Percentiles rank a stretch among this genome's conserved stretches.
phyloP scores from a whole-genome alignment of 352 stramenopile species.

The Phytophthora multivora region DNA sequence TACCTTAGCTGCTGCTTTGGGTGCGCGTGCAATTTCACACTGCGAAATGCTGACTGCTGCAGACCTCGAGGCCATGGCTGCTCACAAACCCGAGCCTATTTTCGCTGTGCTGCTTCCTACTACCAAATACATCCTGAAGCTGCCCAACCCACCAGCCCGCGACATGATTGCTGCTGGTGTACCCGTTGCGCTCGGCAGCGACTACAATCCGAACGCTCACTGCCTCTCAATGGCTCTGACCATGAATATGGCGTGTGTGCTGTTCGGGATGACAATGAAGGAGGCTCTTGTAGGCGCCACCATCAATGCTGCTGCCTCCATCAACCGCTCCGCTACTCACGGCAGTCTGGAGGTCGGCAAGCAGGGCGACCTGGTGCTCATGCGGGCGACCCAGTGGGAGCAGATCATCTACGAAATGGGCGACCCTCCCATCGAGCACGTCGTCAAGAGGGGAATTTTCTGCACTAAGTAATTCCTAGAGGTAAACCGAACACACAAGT shows the following conservation, averaged over 20 bases:
- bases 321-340: constrained; percentile 72
- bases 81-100: constrained; percentile 53
- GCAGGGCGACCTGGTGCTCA: constrained; percentile 66
- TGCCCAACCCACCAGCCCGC: constrained; percentile 68
- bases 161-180: constrained; percentile 75
- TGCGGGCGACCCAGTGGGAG: constrained; percentile 79
- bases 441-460: constrained; percentile 74
- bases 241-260: constrained; percentile 89
- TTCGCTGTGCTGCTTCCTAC: constrained; percentile 83
- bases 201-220: constrained; percentile 89
- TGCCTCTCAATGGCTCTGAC: constrained; percentile 87
- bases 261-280: constrained; percentile 87
- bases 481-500: neutral
- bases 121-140: constrained; percentile 86
- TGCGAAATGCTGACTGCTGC: constrained; percentile 76
- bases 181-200: constrained; percentile 75
- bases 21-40: constrained; percentile 72
- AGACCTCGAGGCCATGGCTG: constrained; percentile 71
- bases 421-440: constrained; percentile 75
- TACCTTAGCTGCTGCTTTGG: constrained; percentile 59
- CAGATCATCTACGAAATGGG: constrained; percentile 89
- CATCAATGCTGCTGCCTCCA: constrained; percentile 85
- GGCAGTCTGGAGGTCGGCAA: constrained; percentile 84
- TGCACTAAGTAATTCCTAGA: constrained; percentile 22
- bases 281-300: constrained; percentile 82